Base-by-base conservation (phyloP, 2,329 filamentous ascomycete species). In the Trematosphaeria pertusa region DNA sequence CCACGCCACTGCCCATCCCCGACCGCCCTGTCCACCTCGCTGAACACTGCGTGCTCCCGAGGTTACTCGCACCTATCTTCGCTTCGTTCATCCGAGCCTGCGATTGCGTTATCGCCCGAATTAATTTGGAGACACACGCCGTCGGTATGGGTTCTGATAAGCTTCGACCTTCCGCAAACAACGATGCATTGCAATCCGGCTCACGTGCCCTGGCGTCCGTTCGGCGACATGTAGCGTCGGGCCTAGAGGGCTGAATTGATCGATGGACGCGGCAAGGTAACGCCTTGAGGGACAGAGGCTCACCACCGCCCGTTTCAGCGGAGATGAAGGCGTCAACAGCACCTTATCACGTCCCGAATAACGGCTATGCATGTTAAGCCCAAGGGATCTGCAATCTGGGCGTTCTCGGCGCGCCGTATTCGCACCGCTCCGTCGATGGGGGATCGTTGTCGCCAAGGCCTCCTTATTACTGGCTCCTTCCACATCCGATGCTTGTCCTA, bases 381-480 rank as follows among this genome's bases (percentile, higher is more conserved):
- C 46, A 49, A 48, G 38, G 41, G 52, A 58, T 60, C 54, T 50
- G 43, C 57, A 42, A 36, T 24, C 46, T 55, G 33, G 50, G 48
- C 50, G n/a, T 43, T 36, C 50, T 59, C 42, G 54, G 51, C 51
- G 48, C 48, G 41, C 43, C 14, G 22, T 22, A 31, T 38, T 39
- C 46, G 32, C 37, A 17, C 33, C 46, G 28, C 34, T 17, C 18
- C 44, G 45, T 30, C 28, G 21, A 37, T 43, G 44, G 52, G 38
- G 37, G 31, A 55, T 49, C 50, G 47, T 41, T 53, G 50, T 52
- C 40, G 55, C 64, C 65, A 67, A 70, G 65, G 48, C 48, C 37
- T 43, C 52, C 47, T 55, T 58, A 42, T 54, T 56, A 64, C 49
- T 52, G 53, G 61, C 65, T 64, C 66, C 67, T 70, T 63, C 67